Evolutionary conservation across 306 rosid genomes (phyloP), one percentile per base, ranked within the genome.

Genomic region (Nissolia schottii): DNA sequence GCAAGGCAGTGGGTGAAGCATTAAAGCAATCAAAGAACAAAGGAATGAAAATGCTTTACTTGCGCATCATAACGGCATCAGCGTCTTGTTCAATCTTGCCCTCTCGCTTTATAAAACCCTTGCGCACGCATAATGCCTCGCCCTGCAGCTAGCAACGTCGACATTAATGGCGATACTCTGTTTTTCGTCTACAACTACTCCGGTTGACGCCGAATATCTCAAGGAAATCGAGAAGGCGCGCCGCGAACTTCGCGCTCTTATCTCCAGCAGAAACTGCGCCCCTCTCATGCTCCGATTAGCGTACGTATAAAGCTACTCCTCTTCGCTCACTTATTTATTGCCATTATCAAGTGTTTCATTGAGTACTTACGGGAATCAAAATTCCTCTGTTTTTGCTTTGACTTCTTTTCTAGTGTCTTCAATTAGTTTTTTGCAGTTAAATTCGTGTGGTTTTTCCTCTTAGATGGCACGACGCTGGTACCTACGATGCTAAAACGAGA

Each of bases 381-480:
- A n/a, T n/a, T n/a, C n/a, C n/a, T n/a, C n/a, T n/a, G n/a, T n/a
- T n/a, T n/a, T n/a, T n/a, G n/a, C n/a, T n/a, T n/a, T n/a, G n/a
- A n/a, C n/a, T n/a, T n/a, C n/a, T n/a, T n/a, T n/a, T n/a, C n/a
- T n/a, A n/a, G n/a, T n/a, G n/a, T n/a, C n/a, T n/a, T n/a, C n/a
- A n/a, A n/a, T n/a, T n/a, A n/a, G n/a, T n/a, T n/a, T n/a, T n/a
- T n/a, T n/a, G n/a, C n/a, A n/a, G n/a, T n/a, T n/a, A n/a, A n/a
- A n/a, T n/a, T n/a, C n/a, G n/a, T n/a, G n/a, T n/a, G n/a, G n/a
- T n/a, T n/a, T n/a, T n/a, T n/a, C n/a, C n/a, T n/a, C n/a, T n/a
- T 66, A 93, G 98, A 73, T 89, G 98, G 98, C 97, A 89, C 67
- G 93, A 82, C 38, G 98, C 98, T 43, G 96, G 91, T 71, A 90